These are phyloP conservation scores for Urtica urens DNA, from an alignment of 306 rosid genomes.

Conservation along the genomic window DNA sequence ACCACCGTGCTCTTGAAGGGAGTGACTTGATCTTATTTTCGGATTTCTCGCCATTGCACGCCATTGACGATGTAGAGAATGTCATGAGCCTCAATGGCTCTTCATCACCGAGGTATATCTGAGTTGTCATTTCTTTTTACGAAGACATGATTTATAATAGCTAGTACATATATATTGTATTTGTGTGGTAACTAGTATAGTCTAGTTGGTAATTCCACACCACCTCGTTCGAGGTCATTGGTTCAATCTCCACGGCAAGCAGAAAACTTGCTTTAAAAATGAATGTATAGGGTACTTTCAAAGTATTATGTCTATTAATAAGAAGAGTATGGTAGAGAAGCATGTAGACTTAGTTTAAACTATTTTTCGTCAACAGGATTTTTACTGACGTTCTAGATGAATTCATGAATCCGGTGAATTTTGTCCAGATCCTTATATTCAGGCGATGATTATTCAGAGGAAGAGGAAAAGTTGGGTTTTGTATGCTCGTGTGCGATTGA, in stretches of 20 bases:
- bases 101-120: constrained; percentile 33
- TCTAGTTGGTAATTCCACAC: too few species aligned
- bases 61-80: constrained; percentile 29
- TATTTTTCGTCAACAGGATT: neutral
- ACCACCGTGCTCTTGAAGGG: constrained; percentile 49
- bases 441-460: constrained; percentile 43
- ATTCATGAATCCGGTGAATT: constrained; percentile 25
- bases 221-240: too few species aligned
- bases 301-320: too few species aligned
- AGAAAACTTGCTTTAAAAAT: too few species aligned
- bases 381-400: neutral
- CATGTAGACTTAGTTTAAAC: too few species aligned
- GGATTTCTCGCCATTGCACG: constrained; percentile 51
- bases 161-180: too few species aligned
- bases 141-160: too few species aligned
- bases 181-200: too few species aligned
- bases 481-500: constrained; percentile 50
- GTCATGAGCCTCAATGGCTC: constrained; percentile 15
- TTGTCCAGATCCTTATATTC: constrained; percentile 20
- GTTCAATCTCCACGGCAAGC: too few species aligned
- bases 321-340: too few species aligned
- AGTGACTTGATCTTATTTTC: constrained; percentile 47
- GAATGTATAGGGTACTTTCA: too few species aligned
- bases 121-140: too few species aligned
- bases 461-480: constrained; percentile 47